Evolutionary conservation across 108 stramenopile genomes (phyloP).

Genomic region (Stephanodiscus minutulus): DNA sequence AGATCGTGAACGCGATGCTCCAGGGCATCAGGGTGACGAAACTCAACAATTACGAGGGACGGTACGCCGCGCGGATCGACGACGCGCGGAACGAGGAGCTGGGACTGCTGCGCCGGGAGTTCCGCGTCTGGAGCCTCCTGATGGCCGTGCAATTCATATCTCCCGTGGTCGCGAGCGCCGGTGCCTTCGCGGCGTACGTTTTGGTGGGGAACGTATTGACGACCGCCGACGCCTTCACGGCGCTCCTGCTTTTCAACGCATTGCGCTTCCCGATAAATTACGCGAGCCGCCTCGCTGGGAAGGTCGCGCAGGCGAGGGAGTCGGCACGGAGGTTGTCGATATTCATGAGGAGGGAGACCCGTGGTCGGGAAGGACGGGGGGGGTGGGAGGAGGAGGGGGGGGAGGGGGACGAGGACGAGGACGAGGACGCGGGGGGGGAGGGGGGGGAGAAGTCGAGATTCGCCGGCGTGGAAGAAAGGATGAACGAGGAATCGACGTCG

Average conservation of each 20-base stretch:
- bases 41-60: slow-evolving; percentile 75
- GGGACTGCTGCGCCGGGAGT: slow-evolving; percentile 55
- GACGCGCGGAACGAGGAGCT: slow-evolving; percentile 59
- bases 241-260: slow-evolving; percentile 69
- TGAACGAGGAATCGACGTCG: neutral
- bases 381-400: no score
- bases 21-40: slow-evolving; percentile 74
- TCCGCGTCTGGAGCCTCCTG: slow-evolving; percentile 69
- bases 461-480: no score
- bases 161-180: slow-evolving; percentile 71
- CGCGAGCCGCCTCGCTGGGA: slow-evolving; percentile 73
- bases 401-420: neutral
- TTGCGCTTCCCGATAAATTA: slow-evolving; percentile 89
- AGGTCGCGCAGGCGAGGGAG: slow-evolving; percentile 66
- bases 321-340: slow-evolving; percentile 52
- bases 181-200: slow-evolving; percentile 73
- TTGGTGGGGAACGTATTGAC: slow-evolving; percentile 62
- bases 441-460: neutral
- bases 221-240: slow-evolving; percentile 74
- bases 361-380: slow-evolving; percentile 12
- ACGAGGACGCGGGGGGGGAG: neutral
- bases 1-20: slow-evolving; percentile 74
- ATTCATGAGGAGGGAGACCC: slow-evolving; percentile 61
- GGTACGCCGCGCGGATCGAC: slow-evolving; percentile 56
- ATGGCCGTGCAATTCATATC: slow-evolving; percentile 76